These are phyloP conservation scores for Fomitopsis pinicola DNA, from an alignment of 1,284 basidiomycete species.

Conservation along the genomic window DNA sequence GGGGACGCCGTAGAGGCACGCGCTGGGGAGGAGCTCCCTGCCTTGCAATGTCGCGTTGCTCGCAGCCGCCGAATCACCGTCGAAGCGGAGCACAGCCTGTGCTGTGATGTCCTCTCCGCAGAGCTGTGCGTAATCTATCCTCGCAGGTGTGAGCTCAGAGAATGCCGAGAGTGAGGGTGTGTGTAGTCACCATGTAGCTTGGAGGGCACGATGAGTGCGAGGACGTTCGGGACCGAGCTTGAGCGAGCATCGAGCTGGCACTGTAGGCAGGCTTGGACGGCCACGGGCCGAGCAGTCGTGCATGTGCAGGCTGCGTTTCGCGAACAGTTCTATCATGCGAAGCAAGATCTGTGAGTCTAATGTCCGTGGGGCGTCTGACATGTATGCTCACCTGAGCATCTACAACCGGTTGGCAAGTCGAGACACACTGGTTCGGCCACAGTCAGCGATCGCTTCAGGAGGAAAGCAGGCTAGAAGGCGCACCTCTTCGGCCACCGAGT, in stretches of 20 bases:
- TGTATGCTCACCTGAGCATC: background rate
- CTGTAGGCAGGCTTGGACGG: background rate
- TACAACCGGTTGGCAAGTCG: background rate
- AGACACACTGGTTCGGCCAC: background rate
- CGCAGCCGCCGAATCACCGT: background rate
- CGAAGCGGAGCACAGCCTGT: background rate
- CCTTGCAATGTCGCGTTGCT: background rate
- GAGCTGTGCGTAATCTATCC: background rate
- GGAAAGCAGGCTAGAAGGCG: background rate
- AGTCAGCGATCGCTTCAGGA: background rate
- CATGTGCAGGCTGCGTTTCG: background rate
- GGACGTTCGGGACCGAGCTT: background rate
- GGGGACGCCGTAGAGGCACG: background rate
- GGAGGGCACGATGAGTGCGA: background rate
- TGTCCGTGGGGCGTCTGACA: no score
- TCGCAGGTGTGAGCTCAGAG: background rate
- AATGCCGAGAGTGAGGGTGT: background rate
- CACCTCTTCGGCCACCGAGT: background rate
- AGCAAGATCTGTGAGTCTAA: background rate
- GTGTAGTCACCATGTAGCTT: background rate
- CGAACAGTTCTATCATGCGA: background rate
- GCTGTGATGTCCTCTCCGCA: background rate
- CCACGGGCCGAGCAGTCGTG: background rate
- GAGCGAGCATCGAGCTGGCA: background rate
- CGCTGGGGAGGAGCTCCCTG: background rate